These are phyloP conservation scores for Penicilliopsis zonata DNA, from an alignment of 495 filamentous ascomycete species.

Conservation along the genomic window DNA sequence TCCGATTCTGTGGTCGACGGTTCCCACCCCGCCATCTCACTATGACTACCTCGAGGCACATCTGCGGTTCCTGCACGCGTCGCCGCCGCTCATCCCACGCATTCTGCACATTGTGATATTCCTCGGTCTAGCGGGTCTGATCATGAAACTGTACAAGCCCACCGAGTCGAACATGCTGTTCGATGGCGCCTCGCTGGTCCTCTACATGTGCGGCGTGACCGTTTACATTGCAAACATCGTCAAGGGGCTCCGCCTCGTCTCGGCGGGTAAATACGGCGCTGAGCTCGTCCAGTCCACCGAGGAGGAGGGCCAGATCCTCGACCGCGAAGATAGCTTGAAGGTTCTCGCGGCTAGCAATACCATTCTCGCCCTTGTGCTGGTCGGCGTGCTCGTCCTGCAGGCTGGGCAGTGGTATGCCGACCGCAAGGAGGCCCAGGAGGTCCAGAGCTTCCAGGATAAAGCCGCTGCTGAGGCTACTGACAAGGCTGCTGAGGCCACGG, in stretches of 20 bases:
- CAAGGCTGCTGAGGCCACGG: neutral
- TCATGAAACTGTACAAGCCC: conserved; percentile 86
- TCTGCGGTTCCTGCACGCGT: conserved; percentile 72
- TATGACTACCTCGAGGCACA: conserved; percentile 75
- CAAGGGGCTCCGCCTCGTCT: conserved; percentile 76
- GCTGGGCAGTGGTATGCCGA: conserved; percentile 99
- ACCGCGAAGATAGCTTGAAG: conserved; percentile 74
- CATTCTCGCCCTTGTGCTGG: conserved; percentile 79
- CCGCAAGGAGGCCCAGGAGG: conserved; percentile 76
- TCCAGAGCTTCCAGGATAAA: neutral
- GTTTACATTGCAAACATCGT: conserved; percentile 93
- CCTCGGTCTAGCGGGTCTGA: conserved; percentile 78
- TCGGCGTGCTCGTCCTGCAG: conserved; percentile 87
- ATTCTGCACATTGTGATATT: conserved; percentile 88
- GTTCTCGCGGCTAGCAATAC: conserved; percentile 94
- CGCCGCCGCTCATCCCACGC: conserved; percentile 81
- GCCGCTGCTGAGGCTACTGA: neutral
- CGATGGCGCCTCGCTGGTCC: conserved; percentile 79
- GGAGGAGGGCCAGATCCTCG: conserved; percentile 29
- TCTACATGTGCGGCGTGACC: conserved; percentile 83
- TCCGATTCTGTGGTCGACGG: conserved; percentile 82
- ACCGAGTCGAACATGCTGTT: conserved; percentile 91
- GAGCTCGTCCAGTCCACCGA: conserved; percentile 23
- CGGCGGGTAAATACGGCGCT: conserved; percentile 37
- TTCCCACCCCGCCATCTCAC: conserved; percentile 48